These are phyloP conservation scores for Nyssa sinensis DNA, from an alignment of 148 eudicot species.

Conservation along the genomic window DNA sequence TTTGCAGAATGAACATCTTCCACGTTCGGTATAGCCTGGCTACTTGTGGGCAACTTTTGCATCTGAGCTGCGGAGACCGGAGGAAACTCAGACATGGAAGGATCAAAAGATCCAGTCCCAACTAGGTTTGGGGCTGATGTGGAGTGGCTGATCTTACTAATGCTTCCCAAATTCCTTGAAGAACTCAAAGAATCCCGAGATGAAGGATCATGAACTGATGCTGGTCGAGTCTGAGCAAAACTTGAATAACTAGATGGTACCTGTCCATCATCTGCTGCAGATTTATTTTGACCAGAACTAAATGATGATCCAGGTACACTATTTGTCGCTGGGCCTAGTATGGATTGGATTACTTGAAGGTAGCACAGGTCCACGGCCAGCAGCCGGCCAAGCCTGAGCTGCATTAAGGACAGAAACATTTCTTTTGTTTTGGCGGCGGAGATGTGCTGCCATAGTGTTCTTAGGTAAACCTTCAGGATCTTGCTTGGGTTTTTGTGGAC, in stretches of 20 bases:
- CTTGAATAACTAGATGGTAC: conserved; percentile 47
- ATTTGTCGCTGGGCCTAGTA: conserved; percentile 30
- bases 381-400: conserved; percentile 48
- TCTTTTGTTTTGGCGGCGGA: conserved; percentile 48
- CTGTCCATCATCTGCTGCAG: conserved; percentile 27
- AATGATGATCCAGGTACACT: conserved; percentile 31
- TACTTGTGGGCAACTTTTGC: conserved; percentile 33
- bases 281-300: conserved; percentile 40
- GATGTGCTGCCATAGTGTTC: conserved; percentile 69
- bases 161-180: conserved; percentile 36
- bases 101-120: conserved; percentile 42
- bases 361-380: conserved; percentile 25
- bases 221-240: conserved; percentile 42
- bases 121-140: conserved; percentile 66
- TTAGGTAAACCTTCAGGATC: conserved; percentile 38
- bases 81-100: conserved; percentile 66
- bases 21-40: conserved; percentile 33
- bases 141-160: conserved; percentile 55
- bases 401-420: conserved; percentile 37
- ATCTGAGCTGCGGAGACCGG: conserved; percentile 67
- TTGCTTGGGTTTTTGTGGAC: conserved; percentile 46
- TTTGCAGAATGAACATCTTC: conserved; percentile 77
- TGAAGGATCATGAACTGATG: conserved; percentile 22
- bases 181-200: conserved; percentile 40
- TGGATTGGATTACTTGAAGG: conserved; percentile 16